Evolutionary conservation across 2,329 filamentous ascomycete species (phyloP).

Genomic region (Aspergillus caelatus): DNA sequence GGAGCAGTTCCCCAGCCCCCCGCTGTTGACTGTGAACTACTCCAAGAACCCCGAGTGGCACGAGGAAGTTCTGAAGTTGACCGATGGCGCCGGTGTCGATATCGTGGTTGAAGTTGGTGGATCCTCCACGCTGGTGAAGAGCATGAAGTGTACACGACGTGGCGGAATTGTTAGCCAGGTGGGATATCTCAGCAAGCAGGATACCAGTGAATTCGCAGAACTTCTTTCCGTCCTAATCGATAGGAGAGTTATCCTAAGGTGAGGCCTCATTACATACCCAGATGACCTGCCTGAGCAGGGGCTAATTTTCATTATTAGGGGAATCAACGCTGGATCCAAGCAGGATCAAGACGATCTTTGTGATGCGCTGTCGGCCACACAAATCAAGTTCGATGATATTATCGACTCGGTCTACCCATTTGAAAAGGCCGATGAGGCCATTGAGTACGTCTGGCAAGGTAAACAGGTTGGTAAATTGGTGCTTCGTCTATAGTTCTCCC

Average conservation of each 20-base stretch:
- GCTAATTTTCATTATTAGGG: conserved; percentile 25
- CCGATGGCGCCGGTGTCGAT: conserved; percentile 38
- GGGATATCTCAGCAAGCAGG: conserved; percentile 42
- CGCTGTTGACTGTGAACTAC: conserved; percentile 38
- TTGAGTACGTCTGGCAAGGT: conserved; percentile 47
- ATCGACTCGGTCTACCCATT: conserved; percentile 44
- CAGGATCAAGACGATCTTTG: conserved; percentile 45
- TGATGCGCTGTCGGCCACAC: conserved; percentile 34
- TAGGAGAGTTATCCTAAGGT: conserved; percentile 38
- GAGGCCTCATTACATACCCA: not conserved
- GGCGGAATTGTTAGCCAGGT: conserved; percentile 49
- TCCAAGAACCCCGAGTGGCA: conserved; percentile 32
- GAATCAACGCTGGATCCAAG: conserved; percentile 47
- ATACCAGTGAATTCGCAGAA: conserved; percentile 35
- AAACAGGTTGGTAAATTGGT: conserved; percentile 50
- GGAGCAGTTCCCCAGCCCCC: conserved; percentile 24
- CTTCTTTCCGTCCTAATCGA: conserved; percentile 43
- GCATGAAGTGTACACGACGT: conserved; percentile 44
- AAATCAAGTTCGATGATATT: conserved; percentile 36
- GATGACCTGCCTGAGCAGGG: not conserved
- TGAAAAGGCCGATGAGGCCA: conserved; percentile 45
- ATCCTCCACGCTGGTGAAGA: conserved; percentile 40
- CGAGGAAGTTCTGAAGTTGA: conserved; percentile 36
- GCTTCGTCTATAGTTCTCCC: conserved; percentile 6
- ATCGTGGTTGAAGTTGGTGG: conserved; percentile 47